Evolutionary conservation across 2,329 filamentous ascomycete genomes (phyloP).

Genomic region (Pseudopyricularia javanii): DNA sequence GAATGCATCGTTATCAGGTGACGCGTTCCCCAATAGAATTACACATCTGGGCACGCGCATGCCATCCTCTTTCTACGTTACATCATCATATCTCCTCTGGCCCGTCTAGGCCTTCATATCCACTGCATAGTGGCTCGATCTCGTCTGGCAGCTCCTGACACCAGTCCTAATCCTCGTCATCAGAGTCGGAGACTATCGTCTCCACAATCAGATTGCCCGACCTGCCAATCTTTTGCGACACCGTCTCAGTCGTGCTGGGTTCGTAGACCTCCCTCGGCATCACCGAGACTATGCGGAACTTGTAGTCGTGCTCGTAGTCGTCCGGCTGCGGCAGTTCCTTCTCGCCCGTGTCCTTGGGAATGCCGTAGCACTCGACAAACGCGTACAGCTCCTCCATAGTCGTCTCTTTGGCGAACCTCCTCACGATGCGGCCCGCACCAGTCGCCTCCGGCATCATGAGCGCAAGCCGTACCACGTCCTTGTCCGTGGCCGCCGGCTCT

Average conservation of each 20-base stretch:
- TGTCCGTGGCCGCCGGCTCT: slow-evolving; percentile 46
- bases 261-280: slow-evolving; percentile 77
- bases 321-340: slow-evolving; percentile 20
- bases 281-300: slow-evolving; percentile 74
- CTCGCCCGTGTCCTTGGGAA: slow-evolving; percentile 22
- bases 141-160: not conserved
- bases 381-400: slow-evolving; percentile 84
- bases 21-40: too few relatives aligned
- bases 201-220: slow-evolving; percentile 89
- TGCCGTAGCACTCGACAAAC: slow-evolving; percentile 82
- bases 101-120: not conserved
- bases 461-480: slow-evolving; percentile 61
- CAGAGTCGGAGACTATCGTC: slow-evolving; percentile 22
- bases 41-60: too few relatives aligned
- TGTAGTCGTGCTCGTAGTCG: slow-evolving; percentile 68
- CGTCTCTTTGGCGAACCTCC: slow-evolving; percentile 52
- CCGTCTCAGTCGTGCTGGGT: slow-evolving; percentile 49
- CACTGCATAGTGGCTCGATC: not conserved
- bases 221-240: slow-evolving; percentile 63
- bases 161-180: slow-evolving; percentile 17
- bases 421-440: slow-evolving; percentile 63
- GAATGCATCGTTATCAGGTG: too few relatives aligned
- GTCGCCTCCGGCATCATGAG: slow-evolving; percentile 47
- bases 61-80: too few relatives aligned
- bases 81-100: too few relatives aligned